These are phyloP conservation scores for Plectranthus barbatus DNA, from an alignment of 257 asterid genomes.

Conservation along the genomic window DNA sequence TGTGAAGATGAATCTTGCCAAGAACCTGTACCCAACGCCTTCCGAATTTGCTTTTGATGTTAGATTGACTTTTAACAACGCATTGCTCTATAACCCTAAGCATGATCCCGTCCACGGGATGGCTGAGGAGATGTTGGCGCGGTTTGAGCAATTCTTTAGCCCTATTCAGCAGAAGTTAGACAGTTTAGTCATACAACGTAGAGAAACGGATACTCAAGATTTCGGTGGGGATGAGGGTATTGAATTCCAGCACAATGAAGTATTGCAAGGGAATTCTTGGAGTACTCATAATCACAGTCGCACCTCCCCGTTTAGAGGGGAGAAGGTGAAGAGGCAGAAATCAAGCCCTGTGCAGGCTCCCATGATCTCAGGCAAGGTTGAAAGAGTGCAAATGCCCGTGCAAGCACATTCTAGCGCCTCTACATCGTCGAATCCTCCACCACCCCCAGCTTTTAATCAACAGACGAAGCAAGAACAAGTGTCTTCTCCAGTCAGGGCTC, in stretches of 20 bases:
- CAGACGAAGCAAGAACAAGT: conserved; percentile 19
- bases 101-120: conserved; percentile 50
- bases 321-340: conserved; percentile 37
- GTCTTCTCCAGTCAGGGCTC: conserved; percentile 52
- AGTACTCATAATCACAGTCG: conserved; percentile 26
- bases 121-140: conserved; percentile 47
- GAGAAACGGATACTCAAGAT: conserved; percentile 26
- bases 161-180: conserved; percentile 52
- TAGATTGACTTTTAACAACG: conserved; percentile 74
- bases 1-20: conserved; percentile 53
- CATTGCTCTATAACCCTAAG: conserved; percentile 77
- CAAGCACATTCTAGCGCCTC: conserved; percentile 69
- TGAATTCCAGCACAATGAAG: conserved; percentile 26
- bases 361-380: conserved; percentile 23
- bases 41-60: conserved; percentile 68
- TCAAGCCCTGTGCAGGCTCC: conserved; percentile 12
- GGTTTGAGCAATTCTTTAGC: conserved; percentile 63
- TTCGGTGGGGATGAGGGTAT: conserved; percentile 10
- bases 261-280: conserved; percentile 73
- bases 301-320: conserved; percentile 33
- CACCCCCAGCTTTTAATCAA: conserved; percentile 6
- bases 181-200: conserved; percentile 3
- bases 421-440: conserved; percentile 35
- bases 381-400: conserved; percentile 31
- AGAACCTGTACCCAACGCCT: conserved; percentile 41